phyloP scores from a whole-genome alignment of 1,139 yeast species.

The Yamadazyma aaseri region DNA sequence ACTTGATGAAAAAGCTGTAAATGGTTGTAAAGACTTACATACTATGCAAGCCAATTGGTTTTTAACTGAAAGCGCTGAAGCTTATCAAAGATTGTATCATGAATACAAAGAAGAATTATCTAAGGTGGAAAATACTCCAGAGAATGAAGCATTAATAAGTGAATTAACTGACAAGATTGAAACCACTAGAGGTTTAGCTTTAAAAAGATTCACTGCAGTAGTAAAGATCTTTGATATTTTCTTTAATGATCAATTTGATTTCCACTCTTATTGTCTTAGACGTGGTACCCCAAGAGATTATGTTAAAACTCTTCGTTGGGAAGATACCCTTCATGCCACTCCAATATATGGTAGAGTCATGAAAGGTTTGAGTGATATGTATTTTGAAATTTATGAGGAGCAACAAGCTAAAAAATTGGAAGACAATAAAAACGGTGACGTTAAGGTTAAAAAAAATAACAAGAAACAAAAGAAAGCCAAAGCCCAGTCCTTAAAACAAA shows the following conservation, averaged over 20 bases:
- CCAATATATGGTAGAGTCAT: slow-evolving; percentile 73
- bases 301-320: slow-evolving; percentile 76
- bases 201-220: slow-evolving; percentile 74
- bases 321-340: slow-evolving; percentile 64
- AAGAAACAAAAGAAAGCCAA: slow-evolving; percentile 35
- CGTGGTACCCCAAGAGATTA: slow-evolving; percentile 89
- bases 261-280: slow-evolving; percentile 90
- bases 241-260: slow-evolving; percentile 84
- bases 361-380: slow-evolving; percentile 60
- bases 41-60: slow-evolving; percentile 94
- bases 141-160: slow-evolving; percentile 26
- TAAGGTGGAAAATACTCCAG: slow-evolving; percentile 9
- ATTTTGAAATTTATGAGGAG: slow-evolving; percentile 45
- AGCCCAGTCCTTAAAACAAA: slow-evolving; percentile 37
- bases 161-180: slow-evolving; percentile 37
- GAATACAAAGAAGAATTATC: slow-evolving; percentile 20
- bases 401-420: slow-evolving; percentile 20
- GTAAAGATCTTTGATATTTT: slow-evolving; percentile 68
- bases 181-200: slow-evolving; percentile 64
- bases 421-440: slow-evolving; percentile 18
- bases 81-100: slow-evolving; percentile 48
- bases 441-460: slow-evolving; percentile 23
- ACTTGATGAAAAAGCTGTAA: slow-evolving; percentile 67
- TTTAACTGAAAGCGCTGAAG: slow-evolving; percentile 80
- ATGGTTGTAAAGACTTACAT: slow-evolving; percentile 86